Base-by-base conservation (phyloP, 1,284 basidiomycete genomes). In the Tilletia indica region DNA sequence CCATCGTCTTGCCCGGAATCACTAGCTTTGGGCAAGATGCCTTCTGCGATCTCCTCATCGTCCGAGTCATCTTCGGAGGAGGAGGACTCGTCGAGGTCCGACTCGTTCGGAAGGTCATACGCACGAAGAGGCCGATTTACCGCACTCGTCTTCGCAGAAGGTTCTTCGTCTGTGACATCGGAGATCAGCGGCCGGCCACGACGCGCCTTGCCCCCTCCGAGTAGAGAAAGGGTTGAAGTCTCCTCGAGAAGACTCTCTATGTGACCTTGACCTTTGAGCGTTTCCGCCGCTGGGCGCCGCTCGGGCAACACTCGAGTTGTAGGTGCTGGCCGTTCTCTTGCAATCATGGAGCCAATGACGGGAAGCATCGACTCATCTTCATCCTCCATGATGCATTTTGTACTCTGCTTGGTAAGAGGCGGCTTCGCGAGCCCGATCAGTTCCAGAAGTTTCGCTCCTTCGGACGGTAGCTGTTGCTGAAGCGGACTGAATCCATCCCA, bases 11-110 rank as follows among this genome's bases (percentile, higher is more conserved):
- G 63, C 39, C 70, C 14, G 1, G 51, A 25, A 8, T 63, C 58
- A 19, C 51, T 31, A 9, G 61, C 19, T n/a, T 45, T 36, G 42
- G 25, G 16, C 68, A 47, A 67, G 68, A 70, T 66, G 61, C 51
- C 68, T 67, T 14, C 36, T 49, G 25, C 54, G 19, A 51, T 31
- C 11, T 51, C 68, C 4, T 69, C 68, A 5, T 39, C 49, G 34
- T 72, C 73, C 14, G 72, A 71, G 54, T 64, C 16, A 12, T 71
- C 67, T 21, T 70, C 69, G 4, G 76, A 75, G 9, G 72, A 71
- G 11, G 74, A 77, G 12, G 51, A 39, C n/a, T 64, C 36, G 6
- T 36, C 61, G 12, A 38, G 36, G n/a, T 64, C 61, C 19, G 34
- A 38, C n/a, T 64, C 61, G 34, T 64, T 34, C 61, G 61, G 61